Evolutionary conservation across 1,284 basidiomycete genomes (phyloP), one percentile per base, ranked within the genome.

Genomic region (Thecaphora thlaspeos): DNA sequence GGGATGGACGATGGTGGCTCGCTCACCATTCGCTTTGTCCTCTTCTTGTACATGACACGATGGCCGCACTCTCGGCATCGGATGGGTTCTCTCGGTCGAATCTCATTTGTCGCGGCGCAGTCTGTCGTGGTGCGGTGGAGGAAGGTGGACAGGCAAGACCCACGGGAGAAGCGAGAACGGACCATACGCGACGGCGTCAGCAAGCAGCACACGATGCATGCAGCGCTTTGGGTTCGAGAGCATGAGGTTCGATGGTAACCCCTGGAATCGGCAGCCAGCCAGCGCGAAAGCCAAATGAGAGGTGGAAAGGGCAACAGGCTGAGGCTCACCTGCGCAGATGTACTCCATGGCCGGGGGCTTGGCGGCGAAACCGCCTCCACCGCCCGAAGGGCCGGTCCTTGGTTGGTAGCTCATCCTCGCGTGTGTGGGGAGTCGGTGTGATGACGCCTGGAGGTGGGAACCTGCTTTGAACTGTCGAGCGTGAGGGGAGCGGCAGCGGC

Each of bases 31-130:
- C 91, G 83, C 78, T 87, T 90, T 19, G 93, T 96, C 71, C 94
- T 82, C 80, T 95, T 95, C 82, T 98, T 98, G 82, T 96, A 97
- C 91, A 98, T 95, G 79, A 98, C 93, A 62, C 94, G 87, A 79
- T 96, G 94, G 2, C 94, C 94, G 76, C 94, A 98, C 79, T 97
- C 92, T 71, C 89, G 85, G 81, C 94, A 98, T 52, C 94, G 87
- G 71, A 97, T 95, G 41, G 91, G 90, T 79, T 98, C 94, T 57
- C 90, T 82, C n/a, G 90, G 83, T 79, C 87, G 88, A 79, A 97
- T 93, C 74, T 89, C 87, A 78, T 95, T 96, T 81, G 90, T 89
- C 3, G 88, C 88, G 54, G 91, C 90, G 79, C 94, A 97, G 79
- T 97, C 93, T 95, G 63, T 9, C 11, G 26, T 15, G n/a, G 14